Base-by-base conservation (phyloP, 768 basidiomycete genomes). In the Collybia sordida region DNA sequence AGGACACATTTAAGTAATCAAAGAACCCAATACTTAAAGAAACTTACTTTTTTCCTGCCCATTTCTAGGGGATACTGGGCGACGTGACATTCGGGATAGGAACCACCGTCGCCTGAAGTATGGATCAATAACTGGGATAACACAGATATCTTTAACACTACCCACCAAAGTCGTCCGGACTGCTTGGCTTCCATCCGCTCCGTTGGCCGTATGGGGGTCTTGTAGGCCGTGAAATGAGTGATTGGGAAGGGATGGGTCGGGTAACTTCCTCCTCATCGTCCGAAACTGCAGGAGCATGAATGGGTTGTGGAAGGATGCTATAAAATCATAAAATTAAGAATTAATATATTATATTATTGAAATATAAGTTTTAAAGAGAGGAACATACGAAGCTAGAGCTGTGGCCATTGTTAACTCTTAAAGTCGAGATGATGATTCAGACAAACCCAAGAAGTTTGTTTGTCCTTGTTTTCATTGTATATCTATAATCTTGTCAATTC, bases 41-140 rank as follows among this genome's bases (percentile, higher is more conserved):
- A 14, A 63, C 83, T 55, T 45, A 87, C 93, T 83, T 95, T 95
- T 81, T 97, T 97, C 71, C 83, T 82, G 49, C 96, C 96, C 80
- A 99, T 86, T 49, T 93, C 92, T 54, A 98, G 68, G 9, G 96
- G 96, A 73, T 97, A 99, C 66, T 99, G 96, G 5, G 97, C 97
- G 45, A 96, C 74, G 78, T 95, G 93, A 67, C 95, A 98, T 73
- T 99, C 93, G 3, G 93, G 93, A 69, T 86, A 92, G 49, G 93
- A 77, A 58, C 92, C 93, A 55, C 93, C 91, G 62, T 92, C 87
- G 50, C 84, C 87, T 89, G 41, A 53, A 36, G 42, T 5, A 38
- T 11, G 31, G 17, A 52, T 23, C 37, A 53, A 36, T 50, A 37
- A 47, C 11, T 22, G 31, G 31, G 27, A 27, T 7, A 18, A 15